Conservation (phyloP, 139 green algal species). For the Desmodesmus armatus region DNA sequence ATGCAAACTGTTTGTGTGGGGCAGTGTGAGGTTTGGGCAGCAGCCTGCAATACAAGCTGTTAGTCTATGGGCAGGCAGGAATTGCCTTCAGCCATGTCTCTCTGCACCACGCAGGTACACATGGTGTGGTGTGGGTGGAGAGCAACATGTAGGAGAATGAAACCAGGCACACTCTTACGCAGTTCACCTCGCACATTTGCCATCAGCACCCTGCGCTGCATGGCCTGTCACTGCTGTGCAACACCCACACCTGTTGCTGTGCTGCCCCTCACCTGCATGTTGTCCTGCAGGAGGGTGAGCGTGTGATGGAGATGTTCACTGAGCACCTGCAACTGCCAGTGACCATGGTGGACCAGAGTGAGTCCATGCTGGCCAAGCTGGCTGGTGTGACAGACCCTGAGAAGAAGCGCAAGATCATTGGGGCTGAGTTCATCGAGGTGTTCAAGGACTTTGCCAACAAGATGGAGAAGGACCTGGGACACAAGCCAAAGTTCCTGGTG, state of each 20-base stretch:
- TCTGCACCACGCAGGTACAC: too few species aligned
- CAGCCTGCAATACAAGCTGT: too few species aligned
- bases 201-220: neutral
- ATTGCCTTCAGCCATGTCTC: too few species aligned
- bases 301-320: constrained; percentile 97
- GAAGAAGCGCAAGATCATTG: constrained; percentile 97
- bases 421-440: constrained; percentile 93
- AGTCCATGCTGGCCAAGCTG: constrained; percentile 66
- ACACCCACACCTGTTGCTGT: neutral
- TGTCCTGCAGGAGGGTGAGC: constrained; percentile 84
- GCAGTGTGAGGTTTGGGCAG: too few species aligned
- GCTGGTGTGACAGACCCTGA: constrained; percentile 94
- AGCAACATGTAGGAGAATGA: neutral
- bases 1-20: neutral
- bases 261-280: neutral
- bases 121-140: too few species aligned
- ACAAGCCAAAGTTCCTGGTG: constrained; percentile 86
- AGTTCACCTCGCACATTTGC: neutral
- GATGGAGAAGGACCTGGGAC: constrained; percentile 79
- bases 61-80: too few species aligned
- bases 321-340: constrained; percentile 98
- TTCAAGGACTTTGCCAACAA: constrained; percentile 90
- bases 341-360: constrained; percentile 90
- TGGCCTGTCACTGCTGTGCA: neutral
- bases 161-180: neutral